These are phyloP conservation scores for Eleusine coracana DNA, from an alignment of 176 grass and related monocot genomes.

Conservation along the genomic window DNA sequence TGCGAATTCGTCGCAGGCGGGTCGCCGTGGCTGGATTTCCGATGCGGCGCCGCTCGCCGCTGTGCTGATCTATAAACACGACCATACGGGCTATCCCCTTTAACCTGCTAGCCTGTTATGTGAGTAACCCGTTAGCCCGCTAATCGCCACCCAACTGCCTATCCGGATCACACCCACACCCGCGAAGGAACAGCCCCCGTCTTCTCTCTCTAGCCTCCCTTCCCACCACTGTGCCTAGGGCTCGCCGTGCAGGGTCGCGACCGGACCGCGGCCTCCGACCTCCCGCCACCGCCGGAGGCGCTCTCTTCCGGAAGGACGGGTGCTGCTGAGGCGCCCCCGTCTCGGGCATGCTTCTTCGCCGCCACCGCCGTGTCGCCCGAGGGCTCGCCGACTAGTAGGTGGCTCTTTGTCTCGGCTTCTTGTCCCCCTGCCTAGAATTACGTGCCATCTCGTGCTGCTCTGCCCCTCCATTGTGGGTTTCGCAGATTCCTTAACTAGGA, in stretches of 20 bases:
- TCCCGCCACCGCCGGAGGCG: slow-evolving; percentile 26
- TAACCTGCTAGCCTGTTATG: neutral
- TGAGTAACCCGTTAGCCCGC: no score
- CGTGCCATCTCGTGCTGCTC: no score
- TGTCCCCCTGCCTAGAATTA: neutral
- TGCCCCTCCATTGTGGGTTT: neutral
- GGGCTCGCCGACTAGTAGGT: slow-evolving; percentile 16
- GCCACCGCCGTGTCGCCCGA: neutral
- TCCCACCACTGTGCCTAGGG: slow-evolving; percentile 45
- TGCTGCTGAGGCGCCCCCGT: neutral
- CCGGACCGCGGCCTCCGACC: slow-evolving; percentile 24
- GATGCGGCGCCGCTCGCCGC: slow-evolving; percentile 7
- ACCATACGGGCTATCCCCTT: neutral
- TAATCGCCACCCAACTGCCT: neutral
- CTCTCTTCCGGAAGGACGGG: neutral
- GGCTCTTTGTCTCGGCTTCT: neutral
- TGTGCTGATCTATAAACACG: slow-evolving; percentile 24
- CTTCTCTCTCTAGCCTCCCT: slow-evolving; percentile 14
- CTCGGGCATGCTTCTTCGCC: neutral
- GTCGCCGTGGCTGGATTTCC: slow-evolving; percentile 3
- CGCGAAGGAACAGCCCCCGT: slow-evolving; percentile 29
- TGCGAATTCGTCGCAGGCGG: neutral
- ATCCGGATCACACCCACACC: slow-evolving; percentile 40
- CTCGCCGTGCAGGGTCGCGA: slow-evolving; percentile 23
- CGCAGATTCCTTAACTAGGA: neutral